These are phyloP conservation scores for Nemania sp. DNA, from an alignment of 2,329 filamentous ascomycete species.

Conservation along the genomic window DNA sequence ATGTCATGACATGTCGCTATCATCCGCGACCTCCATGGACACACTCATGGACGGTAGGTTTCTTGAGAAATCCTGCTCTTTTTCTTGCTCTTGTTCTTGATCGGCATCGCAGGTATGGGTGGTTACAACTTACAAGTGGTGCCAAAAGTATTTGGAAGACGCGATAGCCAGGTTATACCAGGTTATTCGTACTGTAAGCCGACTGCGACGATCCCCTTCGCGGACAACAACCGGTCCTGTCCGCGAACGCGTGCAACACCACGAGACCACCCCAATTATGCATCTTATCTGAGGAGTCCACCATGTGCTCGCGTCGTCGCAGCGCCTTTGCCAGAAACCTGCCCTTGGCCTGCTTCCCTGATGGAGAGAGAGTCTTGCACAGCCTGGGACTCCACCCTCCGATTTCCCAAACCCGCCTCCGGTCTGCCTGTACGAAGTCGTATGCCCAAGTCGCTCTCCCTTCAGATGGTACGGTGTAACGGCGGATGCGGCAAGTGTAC, in stretches of 20 bases:
- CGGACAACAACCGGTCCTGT: slow-evolving; percentile 20
- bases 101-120: too few species aligned
- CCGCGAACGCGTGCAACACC: slow-evolving; percentile 25
- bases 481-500: slow-evolving; percentile 11
- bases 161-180: slow-evolving; percentile 15
- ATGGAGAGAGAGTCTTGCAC: slow-evolving; percentile 12
- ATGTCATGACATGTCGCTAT: background rate
- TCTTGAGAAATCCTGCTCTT: slow-evolving; percentile 9
- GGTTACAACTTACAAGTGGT: too few species aligned
- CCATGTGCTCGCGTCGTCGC: slow-evolving; percentile 16
- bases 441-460: background rate
- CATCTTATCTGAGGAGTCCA: slow-evolving; percentile 21
- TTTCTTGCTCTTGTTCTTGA: too few species aligned
- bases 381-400: slow-evolving; percentile 12
- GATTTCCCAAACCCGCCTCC: background rate
- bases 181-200: slow-evolving; percentile 1
- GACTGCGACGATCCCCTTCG: slow-evolving; percentile 26
- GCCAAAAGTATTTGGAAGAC: slow-evolving; percentile 16
- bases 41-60: background rate
- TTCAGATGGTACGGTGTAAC: slow-evolving; percentile 18
- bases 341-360: slow-evolving; percentile 5
- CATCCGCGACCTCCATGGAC: background rate
- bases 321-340: slow-evolving; percentile 8
- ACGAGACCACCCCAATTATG: slow-evolving; percentile 25
- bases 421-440: background rate